Evolutionary conservation across 441 rosid genomes (phyloP).

Genomic region (Pelargonium australe): DNA sequence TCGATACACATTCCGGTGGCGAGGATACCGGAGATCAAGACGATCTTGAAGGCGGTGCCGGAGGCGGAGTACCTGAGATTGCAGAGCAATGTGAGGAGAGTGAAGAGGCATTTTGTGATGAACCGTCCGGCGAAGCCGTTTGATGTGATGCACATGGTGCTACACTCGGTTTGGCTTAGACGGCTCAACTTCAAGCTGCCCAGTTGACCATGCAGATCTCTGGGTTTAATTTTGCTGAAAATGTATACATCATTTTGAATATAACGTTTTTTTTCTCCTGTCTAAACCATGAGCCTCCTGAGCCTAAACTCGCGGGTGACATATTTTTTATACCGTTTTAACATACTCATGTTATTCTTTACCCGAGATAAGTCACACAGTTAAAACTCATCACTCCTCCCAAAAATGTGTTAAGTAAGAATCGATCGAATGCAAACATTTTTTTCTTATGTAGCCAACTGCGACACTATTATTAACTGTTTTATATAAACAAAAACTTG

Average conservation of each 20-base stretch:
- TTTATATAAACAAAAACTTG: too few relatives aligned
- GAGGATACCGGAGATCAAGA: conserved; percentile 52
- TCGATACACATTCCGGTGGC: conserved; percentile 47
- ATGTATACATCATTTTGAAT: background rate
- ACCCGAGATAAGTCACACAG: too few relatives aligned
- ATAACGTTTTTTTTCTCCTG: background rate
- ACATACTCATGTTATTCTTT: too few relatives aligned
- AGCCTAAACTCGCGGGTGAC: too few relatives aligned
- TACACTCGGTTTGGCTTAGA: conserved; percentile 80
- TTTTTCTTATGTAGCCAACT: too few relatives aligned
- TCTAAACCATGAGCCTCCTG: too few relatives aligned
- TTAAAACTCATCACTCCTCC: too few relatives aligned
- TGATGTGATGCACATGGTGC: conserved; percentile 60
- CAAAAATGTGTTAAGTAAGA: too few relatives aligned
- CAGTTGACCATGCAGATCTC: background rate
- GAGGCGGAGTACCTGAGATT: conserved; percentile 33
- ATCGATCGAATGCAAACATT: too few relatives aligned
- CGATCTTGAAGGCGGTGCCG: conserved; percentile 37
- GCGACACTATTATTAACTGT: too few relatives aligned
- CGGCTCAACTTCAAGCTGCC: conserved; percentile 48
- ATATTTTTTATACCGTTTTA: too few relatives aligned
- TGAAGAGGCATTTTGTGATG: conserved; percentile 56
- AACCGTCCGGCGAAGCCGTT: conserved; percentile 63
- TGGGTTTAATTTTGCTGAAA: background rate
- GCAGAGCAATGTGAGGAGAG: conserved; percentile 46